phyloP scores from a whole-genome alignment of 1,284 basidiomycete genomes.

The Fistulinella cinereoalba region DNA sequence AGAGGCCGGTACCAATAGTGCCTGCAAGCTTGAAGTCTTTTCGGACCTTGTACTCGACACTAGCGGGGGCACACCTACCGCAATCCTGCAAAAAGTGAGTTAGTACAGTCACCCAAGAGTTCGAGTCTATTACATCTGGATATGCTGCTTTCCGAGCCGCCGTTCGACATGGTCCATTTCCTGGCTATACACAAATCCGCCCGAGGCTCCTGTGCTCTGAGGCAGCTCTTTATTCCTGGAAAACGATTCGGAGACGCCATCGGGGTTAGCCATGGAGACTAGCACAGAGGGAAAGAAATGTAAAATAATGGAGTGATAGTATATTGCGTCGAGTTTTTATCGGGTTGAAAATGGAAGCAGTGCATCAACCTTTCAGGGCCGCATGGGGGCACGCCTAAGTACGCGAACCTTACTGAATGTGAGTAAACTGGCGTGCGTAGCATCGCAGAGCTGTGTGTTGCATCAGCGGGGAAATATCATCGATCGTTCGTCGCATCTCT shows the following conservation, averaged over 20 bases:
- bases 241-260: not conserved
- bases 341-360: no score
- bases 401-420: not conserved
- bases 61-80: constrained; percentile 35
- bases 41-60: no score
- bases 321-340: no score
- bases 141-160: constrained; percentile 21
- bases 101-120: not conserved
- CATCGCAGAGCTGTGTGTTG: no score
- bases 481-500: no score
- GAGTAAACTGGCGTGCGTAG: not conserved
- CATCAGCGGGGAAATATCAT: no score
- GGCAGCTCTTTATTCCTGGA: not conserved
- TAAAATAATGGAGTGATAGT: no score
- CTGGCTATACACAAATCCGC: constrained; percentile 16
- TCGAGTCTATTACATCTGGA: constrained; percentile 24
- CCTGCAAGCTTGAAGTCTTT: constrained; percentile 55
- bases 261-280: not conserved
- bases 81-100: constrained; percentile 44
- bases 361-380: no score
- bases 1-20: constrained; percentile 76
- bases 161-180: constrained; percentile 25
- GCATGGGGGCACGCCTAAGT: no score
- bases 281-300: not conserved
- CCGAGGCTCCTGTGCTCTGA: not conserved